Conservation (phyloP, 306 rosid species). For the Acacia crassicarpa region DNA sequence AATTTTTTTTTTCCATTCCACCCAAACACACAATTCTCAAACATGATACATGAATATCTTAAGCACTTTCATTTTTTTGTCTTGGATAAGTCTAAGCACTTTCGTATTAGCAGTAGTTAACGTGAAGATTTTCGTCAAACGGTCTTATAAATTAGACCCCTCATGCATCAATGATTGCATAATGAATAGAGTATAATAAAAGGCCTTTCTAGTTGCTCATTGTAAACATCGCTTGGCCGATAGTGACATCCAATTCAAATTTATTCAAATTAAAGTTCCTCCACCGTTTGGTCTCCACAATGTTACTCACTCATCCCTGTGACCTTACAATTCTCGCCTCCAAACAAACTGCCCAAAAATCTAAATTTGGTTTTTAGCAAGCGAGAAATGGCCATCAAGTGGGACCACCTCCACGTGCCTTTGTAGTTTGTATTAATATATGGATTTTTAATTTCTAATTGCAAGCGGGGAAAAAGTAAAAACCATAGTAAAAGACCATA, state of each 20-base stretch:
- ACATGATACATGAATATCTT: background rate
- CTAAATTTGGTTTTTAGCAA: background rate
- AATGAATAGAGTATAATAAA: background rate
- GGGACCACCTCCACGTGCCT: background rate
- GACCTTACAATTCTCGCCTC: background rate
- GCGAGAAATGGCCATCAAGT: background rate
- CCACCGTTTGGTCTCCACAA: background rate
- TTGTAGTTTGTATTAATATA: background rate
- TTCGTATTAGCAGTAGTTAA: background rate
- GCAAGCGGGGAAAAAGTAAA: background rate
- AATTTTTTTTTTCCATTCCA: no score
- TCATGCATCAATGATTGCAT: background rate
- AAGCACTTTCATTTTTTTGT: background rate
- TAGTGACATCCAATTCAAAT: background rate
- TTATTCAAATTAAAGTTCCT: conserved; percentile 7
- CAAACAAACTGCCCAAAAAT: background rate
- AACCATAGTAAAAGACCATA: background rate
- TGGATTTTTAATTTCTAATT: background rate
- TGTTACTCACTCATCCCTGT: background rate
- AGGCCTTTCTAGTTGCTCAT: background rate
- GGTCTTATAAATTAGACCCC: background rate
- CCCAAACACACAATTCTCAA: background rate
- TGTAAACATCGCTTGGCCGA: background rate
- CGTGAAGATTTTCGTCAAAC: background rate
- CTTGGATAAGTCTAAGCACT: background rate